phyloP scores from a whole-genome alignment of 2,329 filamentous ascomycete species.

The Colletotrichum costaricense region DNA sequence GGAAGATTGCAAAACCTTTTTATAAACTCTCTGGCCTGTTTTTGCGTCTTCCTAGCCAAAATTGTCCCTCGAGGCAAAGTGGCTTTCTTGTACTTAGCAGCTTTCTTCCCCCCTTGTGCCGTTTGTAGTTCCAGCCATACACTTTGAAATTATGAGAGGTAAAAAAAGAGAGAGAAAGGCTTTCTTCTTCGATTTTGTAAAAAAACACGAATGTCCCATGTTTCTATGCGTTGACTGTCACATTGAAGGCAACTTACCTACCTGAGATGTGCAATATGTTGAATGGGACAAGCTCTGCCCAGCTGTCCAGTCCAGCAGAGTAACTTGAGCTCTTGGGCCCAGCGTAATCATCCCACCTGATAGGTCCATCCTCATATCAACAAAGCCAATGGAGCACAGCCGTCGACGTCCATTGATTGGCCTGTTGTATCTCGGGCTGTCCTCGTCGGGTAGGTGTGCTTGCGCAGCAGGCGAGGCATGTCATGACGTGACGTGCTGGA shows the following conservation, averaged over 20 bases:
- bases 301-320: neutral
- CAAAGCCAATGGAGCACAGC: neutral
- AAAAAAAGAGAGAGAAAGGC: slow-evolving; percentile 8
- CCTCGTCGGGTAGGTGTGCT: slow-evolving; percentile 32
- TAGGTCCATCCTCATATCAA: slow-evolving; percentile 6
- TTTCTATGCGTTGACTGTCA: too few relatives aligned
- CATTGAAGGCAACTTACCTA: too few relatives aligned
- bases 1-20: slow-evolving; percentile 10
- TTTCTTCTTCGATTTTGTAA: slow-evolving; percentile 14
- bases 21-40: slow-evolving; percentile 21
- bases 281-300: neutral
- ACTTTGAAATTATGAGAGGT: slow-evolving; percentile 20
- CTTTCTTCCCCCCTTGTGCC: neutral
- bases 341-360: neutral
- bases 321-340: neutral
- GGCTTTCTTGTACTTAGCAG: slow-evolving; percentile 36
- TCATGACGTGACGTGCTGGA: neutral
- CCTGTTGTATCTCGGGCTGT: slow-evolving; percentile 17
- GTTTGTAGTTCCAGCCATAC: slow-evolving; percentile 8
- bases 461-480: slow-evolving; percentile 3
- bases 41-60: slow-evolving; percentile 31
- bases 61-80: slow-evolving; percentile 1
- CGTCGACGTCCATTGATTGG: neutral
- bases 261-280: too few relatives aligned
- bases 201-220: neutral